Conservation (phyloP, 805 yeast species). For the Cyberlindnera bimundalis region DNA sequence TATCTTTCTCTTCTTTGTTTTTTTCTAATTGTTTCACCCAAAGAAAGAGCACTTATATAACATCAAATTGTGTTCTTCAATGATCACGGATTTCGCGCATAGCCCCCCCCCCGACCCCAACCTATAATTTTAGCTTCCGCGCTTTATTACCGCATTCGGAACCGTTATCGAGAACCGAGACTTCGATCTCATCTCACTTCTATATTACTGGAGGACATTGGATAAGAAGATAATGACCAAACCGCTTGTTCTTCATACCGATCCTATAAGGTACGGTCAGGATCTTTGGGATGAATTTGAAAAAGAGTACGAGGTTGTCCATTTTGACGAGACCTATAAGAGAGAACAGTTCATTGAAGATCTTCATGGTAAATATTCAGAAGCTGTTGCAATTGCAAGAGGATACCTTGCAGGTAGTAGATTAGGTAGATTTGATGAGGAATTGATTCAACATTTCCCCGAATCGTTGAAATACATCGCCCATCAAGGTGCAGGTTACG, state of each 20-base stretch:
- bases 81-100: no score
- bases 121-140: no score
- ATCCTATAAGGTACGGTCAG: conserved; percentile 46
- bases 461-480: conserved; percentile 40
- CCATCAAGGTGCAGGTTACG: conserved; percentile 54
- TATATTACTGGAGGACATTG: no score
- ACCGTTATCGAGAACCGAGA: no score
- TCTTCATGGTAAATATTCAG: conserved; percentile 32
- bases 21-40: no score
- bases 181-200: no score
- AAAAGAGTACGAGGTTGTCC: conserved; percentile 37
- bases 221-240: no score
- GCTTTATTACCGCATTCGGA: no score
- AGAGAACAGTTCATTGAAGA: conserved; percentile 36
- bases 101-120: no score
- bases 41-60: no score
- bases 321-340: conserved; percentile 33
- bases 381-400: conserved; percentile 49
- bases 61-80: no score
- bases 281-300: conserved; percentile 54
- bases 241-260: conserved; percentile 3
- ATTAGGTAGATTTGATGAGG: conserved; percentile 45
- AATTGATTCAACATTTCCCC: conserved; percentile 42
- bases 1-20: not conserved
- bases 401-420: conserved; percentile 50